Evolutionary conservation across 192 early-diverging fungal genomes (phyloP), one percentile per base, ranked within the genome.

Genomic region (Podila minutissima): DNA sequence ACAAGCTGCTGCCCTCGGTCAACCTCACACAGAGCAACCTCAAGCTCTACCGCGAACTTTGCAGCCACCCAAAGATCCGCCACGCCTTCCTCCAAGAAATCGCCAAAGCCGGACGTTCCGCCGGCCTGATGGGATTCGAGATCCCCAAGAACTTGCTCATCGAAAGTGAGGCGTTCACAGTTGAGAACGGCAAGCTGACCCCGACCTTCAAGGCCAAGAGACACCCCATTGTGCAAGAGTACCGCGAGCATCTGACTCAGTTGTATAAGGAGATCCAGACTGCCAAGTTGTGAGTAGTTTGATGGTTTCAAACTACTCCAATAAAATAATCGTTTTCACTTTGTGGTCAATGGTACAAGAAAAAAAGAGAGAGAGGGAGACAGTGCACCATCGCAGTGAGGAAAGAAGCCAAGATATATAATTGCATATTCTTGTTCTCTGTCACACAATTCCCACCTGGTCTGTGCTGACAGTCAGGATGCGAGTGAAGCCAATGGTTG

Each of bases 151-250:
- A 82, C 26, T 78, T 95, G 20, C 63, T 87, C 26, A 62, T 97
- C n/a, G 82, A 91, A 37, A 33, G 86, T 1, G 88, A 88, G n/a
- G 77, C 89, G 26, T 96, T 95, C 81, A 72, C 87, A 10, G 87
- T 93, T 29, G 89, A 91, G 67, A 90, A 94, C 31, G 92, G 86
- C 5, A 85, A 94, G 31, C 83, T 97, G 74, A 96, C 96, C 0
- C 94, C 95, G 4, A 94, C 93, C 9, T 89, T 97, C 87, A 99
- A 99, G 84, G 85, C 96, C 48, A 96, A 95, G 66, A 88, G 97
- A 75, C 90, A 93, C 65, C 88, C 71, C 12, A 32, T 81, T 28
- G 67, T 69, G 19, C 53, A 81, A 53, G 61, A 64, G 24, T 81
- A 81, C 62, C 66, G 77, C 19, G 62, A 81, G 71, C 65, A 29